Conservation (phyloP, 176 grass and related monocot genomes). For the Aegilops umbellulata region DNA sequence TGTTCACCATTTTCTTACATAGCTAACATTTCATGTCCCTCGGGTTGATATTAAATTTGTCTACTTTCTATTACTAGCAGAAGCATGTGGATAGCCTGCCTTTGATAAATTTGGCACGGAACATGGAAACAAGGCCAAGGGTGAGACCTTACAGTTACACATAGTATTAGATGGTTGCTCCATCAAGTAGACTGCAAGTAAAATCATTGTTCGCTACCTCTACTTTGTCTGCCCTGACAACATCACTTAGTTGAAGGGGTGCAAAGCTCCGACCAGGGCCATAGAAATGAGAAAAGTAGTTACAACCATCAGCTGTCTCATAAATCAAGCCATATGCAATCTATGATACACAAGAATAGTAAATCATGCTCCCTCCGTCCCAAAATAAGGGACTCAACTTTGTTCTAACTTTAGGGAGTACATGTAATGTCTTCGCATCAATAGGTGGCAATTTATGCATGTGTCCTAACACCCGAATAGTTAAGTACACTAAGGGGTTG, state of each 20-base stretch:
- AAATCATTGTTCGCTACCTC: conserved; percentile 41
- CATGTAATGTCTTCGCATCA: background rate
- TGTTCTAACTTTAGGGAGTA: too few relatives aligned
- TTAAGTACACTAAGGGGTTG: too few relatives aligned
- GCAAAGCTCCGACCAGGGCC: conserved; percentile 60
- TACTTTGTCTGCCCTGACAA: conserved; percentile 61
- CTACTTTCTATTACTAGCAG: background rate
- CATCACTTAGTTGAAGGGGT: conserved; percentile 40
- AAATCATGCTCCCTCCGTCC: too few relatives aligned
- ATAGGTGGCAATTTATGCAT: background rate
- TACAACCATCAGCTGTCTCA: conserved; percentile 59
- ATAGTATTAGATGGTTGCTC: background rate
- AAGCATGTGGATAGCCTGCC: background rate
- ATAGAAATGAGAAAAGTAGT: conserved; percentile 85
- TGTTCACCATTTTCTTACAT: too few relatives aligned
- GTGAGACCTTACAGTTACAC: background rate
- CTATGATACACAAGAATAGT: conserved; percentile 31
- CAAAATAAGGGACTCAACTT: too few relatives aligned
- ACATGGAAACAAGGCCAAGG: background rate
- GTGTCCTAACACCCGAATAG: background rate
- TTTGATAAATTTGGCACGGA: background rate
- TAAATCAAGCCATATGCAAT: conserved; percentile 67
- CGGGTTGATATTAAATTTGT: too few relatives aligned
- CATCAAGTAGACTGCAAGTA: conserved; percentile 53
- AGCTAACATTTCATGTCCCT: too few relatives aligned